These are phyloP conservation scores for Cryptococcus sp. DNA, from an alignment of 1,284 basidiomycete species.

Conservation along the genomic window DNA sequence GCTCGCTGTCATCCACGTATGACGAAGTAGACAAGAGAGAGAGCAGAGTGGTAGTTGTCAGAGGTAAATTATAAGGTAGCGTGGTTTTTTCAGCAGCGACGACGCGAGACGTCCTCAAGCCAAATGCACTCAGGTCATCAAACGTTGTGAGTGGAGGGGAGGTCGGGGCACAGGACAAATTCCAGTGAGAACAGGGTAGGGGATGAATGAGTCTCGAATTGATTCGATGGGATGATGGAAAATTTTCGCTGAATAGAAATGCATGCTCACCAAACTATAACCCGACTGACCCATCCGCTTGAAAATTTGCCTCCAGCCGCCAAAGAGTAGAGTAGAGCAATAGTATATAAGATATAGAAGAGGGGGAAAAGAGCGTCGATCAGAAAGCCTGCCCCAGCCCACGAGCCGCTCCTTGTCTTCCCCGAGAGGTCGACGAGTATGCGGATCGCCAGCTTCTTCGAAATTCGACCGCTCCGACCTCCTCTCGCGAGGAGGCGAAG, in stretches of 20 bases:
- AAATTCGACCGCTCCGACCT: constrained; percentile 17
- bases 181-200: constrained; percentile 2
- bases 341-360: constrained; percentile 6
- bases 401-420: constrained; percentile 31
- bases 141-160: constrained; percentile 3
- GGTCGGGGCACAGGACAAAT: constrained; percentile 3
- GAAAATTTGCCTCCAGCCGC: not conserved
- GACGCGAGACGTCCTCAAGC: constrained; percentile 45
- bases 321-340: constrained; percentile 7
- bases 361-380: constrained; percentile 38
- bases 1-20: not conserved
- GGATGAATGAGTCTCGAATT: not conserved
- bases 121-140: constrained; percentile 55
- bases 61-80: constrained; percentile 50
- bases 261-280: constrained; percentile 42
- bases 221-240: constrained; percentile 1
- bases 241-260: constrained; percentile 21
- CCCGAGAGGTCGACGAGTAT: constrained; percentile 26
- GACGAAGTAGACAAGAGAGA: constrained; percentile 2
- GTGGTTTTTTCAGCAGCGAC: constrained; percentile 53
- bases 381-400: constrained; percentile 52
- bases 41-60: constrained; percentile 27
- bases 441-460: constrained; percentile 52
- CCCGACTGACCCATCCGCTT: not conserved
- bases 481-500: not conserved